Conservation (phyloP, 2,329 filamentous ascomycete genomes). For the Penicillium frequentans region DNA sequence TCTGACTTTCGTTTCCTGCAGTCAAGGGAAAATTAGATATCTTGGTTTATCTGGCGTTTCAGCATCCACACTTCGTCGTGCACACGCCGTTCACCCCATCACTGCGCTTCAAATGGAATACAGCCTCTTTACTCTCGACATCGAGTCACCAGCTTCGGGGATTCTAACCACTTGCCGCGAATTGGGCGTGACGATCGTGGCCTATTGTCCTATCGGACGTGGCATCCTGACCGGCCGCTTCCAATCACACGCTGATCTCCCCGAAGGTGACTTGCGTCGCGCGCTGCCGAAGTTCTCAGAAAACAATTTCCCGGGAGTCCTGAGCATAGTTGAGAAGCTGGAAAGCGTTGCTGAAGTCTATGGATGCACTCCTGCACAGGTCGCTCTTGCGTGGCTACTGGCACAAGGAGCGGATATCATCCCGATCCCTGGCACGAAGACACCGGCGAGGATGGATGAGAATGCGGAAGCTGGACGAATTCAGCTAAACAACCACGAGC, state of each 20-base stretch:
- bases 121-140: conserved; percentile 45
- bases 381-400: conserved; percentile 64
- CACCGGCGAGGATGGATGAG: neutral
- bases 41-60: conserved; percentile 49
- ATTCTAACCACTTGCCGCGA: conserved; percentile 48
- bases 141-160: conserved; percentile 40
- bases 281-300: conserved; percentile 49
- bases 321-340: conserved; percentile 52
- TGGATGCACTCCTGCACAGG: conserved; percentile 54
- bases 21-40: conserved; percentile 50
- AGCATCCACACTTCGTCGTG: conserved; percentile 47
- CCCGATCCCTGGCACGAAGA: conserved; percentile 28
- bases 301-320: conserved; percentile 46
- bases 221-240: conserved; percentile 29
- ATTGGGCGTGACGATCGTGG: conserved; percentile 46
- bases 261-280: conserved; percentile 46
- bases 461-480: neutral
- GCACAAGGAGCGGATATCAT: conserved; percentile 49
- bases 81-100: conserved; percentile 46
- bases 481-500: neutral
- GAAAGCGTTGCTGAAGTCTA: conserved; percentile 52
- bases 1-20: neutral
- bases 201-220: conserved; percentile 43
- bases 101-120: conserved; percentile 51
- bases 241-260: conserved; percentile 35